A percentile compares a stretch with the other conserved stretches of the same genome.
These are phyloP conservation scores for Neurospora sp. DNA, from an alignment of 495 filamentous ascomycete genomes.

Conservation along the genomic window DNA sequence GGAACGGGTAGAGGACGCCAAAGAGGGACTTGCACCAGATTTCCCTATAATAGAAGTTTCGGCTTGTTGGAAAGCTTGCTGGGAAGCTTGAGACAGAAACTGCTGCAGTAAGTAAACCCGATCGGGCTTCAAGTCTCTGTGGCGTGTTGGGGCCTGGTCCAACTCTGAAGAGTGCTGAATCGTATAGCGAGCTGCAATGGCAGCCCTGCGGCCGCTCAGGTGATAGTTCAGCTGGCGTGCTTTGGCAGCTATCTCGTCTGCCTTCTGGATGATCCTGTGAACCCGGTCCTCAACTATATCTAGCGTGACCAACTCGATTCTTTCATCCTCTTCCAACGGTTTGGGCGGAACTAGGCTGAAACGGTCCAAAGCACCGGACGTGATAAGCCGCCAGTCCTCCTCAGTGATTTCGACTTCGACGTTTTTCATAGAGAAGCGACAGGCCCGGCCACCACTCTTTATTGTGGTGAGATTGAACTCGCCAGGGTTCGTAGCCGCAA, in stretches of 20 bases:
- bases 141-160: not conserved
- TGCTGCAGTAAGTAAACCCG: conserved; percentile 34
- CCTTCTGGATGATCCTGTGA: conserved; percentile 61
- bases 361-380: conserved; percentile 71
- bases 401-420: conserved; percentile 76
- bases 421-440: conserved; percentile 73
- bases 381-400: conserved; percentile 74
- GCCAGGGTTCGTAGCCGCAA: conserved; percentile 67
- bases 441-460: conserved; percentile 51
- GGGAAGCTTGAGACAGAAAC: conserved; percentile 19
- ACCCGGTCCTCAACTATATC: conserved; percentile 74
- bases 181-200: conserved; percentile 38
- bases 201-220: conserved; percentile 61
- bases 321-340: conserved; percentile 75
- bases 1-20: not conserved
- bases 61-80: not conserved
- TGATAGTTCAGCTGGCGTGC: conserved; percentile 76
- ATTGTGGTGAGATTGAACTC: conserved; percentile 67
- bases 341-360: conserved; percentile 62
- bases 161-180: not conserved
- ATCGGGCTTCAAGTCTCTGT: conserved; percentile 11
- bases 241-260: conserved; percentile 67
- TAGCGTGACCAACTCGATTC: conserved; percentile 70
- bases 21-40: not conserved
- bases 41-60: not conserved